Base-by-base conservation (phyloP, 1,284 basidiomycete genomes). In the Moesziomyces sp. region DNA sequence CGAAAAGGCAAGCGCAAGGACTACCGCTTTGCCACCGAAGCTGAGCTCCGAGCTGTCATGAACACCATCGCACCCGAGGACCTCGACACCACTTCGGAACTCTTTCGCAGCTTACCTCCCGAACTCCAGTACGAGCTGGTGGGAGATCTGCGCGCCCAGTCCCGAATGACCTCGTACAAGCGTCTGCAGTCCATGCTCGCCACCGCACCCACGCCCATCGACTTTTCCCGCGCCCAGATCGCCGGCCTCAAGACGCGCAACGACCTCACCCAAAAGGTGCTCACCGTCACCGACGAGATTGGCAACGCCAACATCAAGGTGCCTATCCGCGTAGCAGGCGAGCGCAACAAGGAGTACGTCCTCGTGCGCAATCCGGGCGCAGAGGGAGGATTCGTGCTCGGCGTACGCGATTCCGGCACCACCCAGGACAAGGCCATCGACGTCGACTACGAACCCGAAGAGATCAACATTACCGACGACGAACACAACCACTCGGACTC, bases 71-170 rank as follows among this genome's bases (percentile, higher is more conserved):
- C 74, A 5, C 82, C 81, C 13, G 76, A 79, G 38, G 82, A 84
- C 50, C 69, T 84, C 55, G 80, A 82, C 58, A 80, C 77, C 46
- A 69, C 58, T 42, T 84, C 82, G 3, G 74, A 75, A 14, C 67
- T 82, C 24, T 99, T 99, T 82, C 90, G 91, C 26, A 92, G 93
- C 67, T 88, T 99, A 11, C 94, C 97, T 0, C 93, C 93, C 0
- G 95, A 98, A 84, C 90, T 97, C 23, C 94, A 99, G 83, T 99
- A 99, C 85, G 97, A 99, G 86, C 94, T 99, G 74, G 91, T 99
- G 30, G 96, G 96, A 60, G 97, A 99, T 85, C 86, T 98, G 60
- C 90, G 95, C 5, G 87, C 96, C 46, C 94, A 94, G 83, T 97
- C 94, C 1, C 89, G 97, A 2, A 94, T 97, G 84, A 96, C 94